A percentile compares a stretch with the other conserved stretches of the same genome.
Evolutionary conservation across 169 alveolate genomes (phyloP).

Genomic region (Plasmodium vivax): DNA sequence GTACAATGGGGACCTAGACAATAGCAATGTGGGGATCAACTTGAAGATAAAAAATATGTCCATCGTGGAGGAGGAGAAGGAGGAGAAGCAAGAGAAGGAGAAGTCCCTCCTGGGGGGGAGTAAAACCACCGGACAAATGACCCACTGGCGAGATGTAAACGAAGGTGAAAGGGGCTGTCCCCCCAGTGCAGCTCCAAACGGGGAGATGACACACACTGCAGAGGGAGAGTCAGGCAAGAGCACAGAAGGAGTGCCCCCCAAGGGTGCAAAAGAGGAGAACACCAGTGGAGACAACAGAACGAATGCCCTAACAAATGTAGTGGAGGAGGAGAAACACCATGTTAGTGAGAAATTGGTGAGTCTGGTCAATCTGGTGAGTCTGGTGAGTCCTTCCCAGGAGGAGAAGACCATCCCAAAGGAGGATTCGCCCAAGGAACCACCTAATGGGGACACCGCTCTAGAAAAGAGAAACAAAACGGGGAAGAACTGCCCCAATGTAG

Average conservation of each 20-base stretch:
- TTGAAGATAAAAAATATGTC: slow-evolving; percentile 56
- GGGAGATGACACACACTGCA: background rate
- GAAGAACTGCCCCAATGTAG: background rate
- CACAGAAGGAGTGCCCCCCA: background rate
- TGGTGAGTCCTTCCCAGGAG: background rate
- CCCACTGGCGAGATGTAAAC: background rate
- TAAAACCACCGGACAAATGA: background rate
- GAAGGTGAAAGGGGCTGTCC: background rate
- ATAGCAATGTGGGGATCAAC: slow-evolving; percentile 58
- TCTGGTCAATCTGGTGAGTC: no score
- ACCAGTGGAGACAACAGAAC: background rate
- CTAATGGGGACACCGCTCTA: background rate
- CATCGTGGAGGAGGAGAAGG: background rate
- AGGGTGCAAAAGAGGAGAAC: background rate
- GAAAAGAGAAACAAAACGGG: background rate
- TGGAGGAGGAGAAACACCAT: background rate
- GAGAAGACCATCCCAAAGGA: background rate
- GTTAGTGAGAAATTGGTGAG: background rate
- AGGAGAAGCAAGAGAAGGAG: background rate
- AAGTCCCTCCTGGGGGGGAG: background rate
- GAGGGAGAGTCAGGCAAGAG: background rate
- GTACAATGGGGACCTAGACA: slow-evolving; percentile 36
- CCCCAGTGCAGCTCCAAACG: background rate
- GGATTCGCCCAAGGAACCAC: background rate
- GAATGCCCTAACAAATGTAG: background rate